phyloP scores from a whole-genome alignment of 345 rosid species.

The Fremontodendron californicum region DNA sequence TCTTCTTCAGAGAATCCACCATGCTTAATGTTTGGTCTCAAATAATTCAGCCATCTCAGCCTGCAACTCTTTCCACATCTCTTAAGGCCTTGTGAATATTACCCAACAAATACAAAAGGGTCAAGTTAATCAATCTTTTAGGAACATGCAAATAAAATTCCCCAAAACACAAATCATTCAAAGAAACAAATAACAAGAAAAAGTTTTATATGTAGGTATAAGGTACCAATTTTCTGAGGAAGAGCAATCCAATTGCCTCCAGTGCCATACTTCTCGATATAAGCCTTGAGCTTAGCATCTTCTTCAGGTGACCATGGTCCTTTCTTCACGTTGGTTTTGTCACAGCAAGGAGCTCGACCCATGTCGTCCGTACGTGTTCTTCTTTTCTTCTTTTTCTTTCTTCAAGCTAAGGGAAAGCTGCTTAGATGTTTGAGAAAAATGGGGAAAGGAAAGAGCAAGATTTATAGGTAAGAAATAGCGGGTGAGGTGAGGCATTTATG shows the following conservation, averaged over 20 bases:
- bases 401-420: background rate
- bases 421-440: slow-evolving; percentile 6
- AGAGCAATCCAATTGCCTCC: slow-evolving; percentile 98
- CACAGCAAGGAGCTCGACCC: slow-evolving; percentile 99
- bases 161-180: background rate
- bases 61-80: slow-evolving; percentile 98
- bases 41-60: slow-evolving; percentile 90
- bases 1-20: slow-evolving; percentile 97
- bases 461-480: slow-evolving; percentile 41
- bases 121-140: slow-evolving; percentile 1
- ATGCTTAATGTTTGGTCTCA: slow-evolving; percentile 91
- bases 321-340: slow-evolving; percentile 82
- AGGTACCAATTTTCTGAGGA: slow-evolving; percentile 86
- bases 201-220: background rate
- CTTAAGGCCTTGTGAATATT: slow-evolving; percentile 58
- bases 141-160: background rate
- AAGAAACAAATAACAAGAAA: background rate
- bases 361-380: slow-evolving; percentile 23
- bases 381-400: slow-evolving; percentile 1
- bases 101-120: background rate
- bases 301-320: slow-evolving; percentile 99
- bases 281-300: slow-evolving; percentile 85
- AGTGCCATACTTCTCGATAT: slow-evolving; percentile 75
- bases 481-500: slow-evolving; percentile 26
- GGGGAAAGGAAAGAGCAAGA: slow-evolving; percentile 23